Conservation (phyloP, 129 eudicot genomes). For the Ambrosia trifida region DNA sequence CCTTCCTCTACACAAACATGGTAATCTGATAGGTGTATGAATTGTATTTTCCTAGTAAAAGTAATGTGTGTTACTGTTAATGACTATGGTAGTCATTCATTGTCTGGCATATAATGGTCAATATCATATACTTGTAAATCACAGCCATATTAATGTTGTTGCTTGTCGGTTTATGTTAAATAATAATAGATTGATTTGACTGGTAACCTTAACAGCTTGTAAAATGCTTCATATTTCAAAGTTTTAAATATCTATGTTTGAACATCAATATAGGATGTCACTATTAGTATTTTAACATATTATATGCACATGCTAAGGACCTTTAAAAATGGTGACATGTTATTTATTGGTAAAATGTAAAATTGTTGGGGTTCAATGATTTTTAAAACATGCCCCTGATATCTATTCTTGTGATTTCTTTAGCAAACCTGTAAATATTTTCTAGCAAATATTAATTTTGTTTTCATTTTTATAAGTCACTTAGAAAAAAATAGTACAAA, state of each 20-base stretch:
- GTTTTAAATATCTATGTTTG: conserved; percentile 18
- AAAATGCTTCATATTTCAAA: conserved; percentile 11
- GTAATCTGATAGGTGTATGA: conserved; percentile 11
- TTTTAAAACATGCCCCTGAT: conserved; percentile 12
- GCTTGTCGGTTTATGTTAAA: conserved; percentile 10
- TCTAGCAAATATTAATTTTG: background rate
- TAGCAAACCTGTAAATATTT: conserved; percentile 13
- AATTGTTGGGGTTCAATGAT: conserved; percentile 13
- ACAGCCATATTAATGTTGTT: conserved; percentile 15
- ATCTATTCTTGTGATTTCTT: background rate
- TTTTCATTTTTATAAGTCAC: conserved; percentile 5
- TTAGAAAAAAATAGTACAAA: background rate
- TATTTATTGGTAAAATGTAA: conserved; percentile 6
- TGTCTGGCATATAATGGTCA: conserved; percentile 23
- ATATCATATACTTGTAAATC: conserved; percentile 14
- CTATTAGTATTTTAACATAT: conserved; percentile 20
- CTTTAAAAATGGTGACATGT: conserved; percentile 19
- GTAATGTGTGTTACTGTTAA: conserved; percentile 19
- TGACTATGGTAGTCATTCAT: conserved; percentile 22
- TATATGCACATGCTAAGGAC: conserved; percentile 19
- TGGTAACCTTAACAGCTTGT: conserved; percentile 12
- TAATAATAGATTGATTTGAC: conserved; percentile 4
- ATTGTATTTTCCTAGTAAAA: conserved; percentile 25
- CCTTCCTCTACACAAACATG: conserved; percentile 18
- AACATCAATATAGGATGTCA: conserved; percentile 16